Conservation (phyloP, 23 red algal species). For the Gracilariopsis chorda region DNA sequence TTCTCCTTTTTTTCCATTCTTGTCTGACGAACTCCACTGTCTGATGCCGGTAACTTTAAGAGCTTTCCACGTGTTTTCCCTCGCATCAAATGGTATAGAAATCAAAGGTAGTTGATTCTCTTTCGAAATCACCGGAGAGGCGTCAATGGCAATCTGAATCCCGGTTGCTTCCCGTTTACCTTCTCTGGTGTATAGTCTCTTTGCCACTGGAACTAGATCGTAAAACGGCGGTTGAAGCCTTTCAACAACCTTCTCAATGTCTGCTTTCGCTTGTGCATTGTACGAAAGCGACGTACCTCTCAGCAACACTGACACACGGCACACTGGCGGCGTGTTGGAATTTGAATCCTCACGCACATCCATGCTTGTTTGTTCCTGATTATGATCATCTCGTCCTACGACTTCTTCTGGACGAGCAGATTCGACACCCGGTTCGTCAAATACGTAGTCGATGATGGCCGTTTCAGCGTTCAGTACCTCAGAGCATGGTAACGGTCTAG, state of each 20-base stretch:
- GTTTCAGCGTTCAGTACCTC: constrained; percentile 29
- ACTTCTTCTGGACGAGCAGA: background rate
- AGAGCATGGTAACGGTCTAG: constrained; percentile 12
- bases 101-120: background rate
- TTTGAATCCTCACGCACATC: constrained; percentile 2
- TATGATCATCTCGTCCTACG: background rate
- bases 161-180: constrained; percentile 32
- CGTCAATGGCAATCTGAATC: constrained; percentile 52
- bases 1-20: background rate
- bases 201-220: constrained; percentile 38
- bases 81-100: constrained; percentile 42
- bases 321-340: constrained; percentile 6
- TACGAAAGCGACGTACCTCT: constrained; percentile 40
- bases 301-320: constrained; percentile 38
- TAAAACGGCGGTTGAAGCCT: constrained; percentile 44
- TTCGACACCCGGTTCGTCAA: constrained; percentile 50
- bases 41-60: background rate
- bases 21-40: background rate
- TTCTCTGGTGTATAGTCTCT: constrained; percentile 18
- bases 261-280: constrained; percentile 28
- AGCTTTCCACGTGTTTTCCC: constrained; percentile 25
- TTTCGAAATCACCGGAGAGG: background rate
- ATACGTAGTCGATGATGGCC: constrained; percentile 51
- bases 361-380: background rate
- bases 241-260: constrained; percentile 43